A percentile compares a stretch with the other conserved stretches of the same genome.
These are phyloP conservation scores for Cystoderma amianthinum DNA, from an alignment of 768 basidiomycete species.

Conservation along the genomic window DNA sequence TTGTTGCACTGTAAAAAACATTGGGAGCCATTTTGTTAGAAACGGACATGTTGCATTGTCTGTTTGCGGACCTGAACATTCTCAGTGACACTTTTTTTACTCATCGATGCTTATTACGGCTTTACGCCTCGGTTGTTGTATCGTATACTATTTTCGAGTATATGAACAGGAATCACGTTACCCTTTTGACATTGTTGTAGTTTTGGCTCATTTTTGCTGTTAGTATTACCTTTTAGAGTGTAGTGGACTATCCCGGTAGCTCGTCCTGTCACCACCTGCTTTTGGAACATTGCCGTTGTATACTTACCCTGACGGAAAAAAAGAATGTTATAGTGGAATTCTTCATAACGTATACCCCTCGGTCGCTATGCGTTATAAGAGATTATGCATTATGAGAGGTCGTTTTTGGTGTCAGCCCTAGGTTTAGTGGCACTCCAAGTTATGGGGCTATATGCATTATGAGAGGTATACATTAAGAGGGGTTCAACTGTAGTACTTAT, in stretches of 20 bases:
- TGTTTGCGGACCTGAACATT: background rate
- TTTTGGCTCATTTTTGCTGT: background rate
- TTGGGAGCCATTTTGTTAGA: no score
- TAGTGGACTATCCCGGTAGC: slow-evolving; percentile 16
- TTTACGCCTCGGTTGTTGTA: background rate
- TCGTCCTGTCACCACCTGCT: slow-evolving; percentile 17
- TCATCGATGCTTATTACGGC: background rate
- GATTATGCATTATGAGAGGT: no score
- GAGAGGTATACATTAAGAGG: no score
- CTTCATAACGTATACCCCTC: no score
- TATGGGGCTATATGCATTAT: no score
- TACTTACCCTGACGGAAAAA: no score
- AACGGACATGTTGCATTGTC: background rate
- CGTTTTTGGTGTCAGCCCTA: no score
- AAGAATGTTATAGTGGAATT: no score
- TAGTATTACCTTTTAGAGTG: slow-evolving; percentile 5
- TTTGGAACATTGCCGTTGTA: no score
- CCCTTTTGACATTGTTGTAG: slow-evolving; percentile 1
- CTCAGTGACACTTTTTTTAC: background rate
- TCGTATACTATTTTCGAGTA: background rate
- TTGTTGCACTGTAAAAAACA: slow-evolving; percentile 40
- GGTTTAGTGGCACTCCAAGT: no score
- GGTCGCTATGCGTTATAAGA: no score
- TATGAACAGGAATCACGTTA: background rate
- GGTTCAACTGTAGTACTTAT: no score